Evolutionary conservation across 495 filamentous ascomycete species (phyloP), one percentile per base, ranked within the genome.

Genomic region (Friedmanniomyces simplex): DNA sequence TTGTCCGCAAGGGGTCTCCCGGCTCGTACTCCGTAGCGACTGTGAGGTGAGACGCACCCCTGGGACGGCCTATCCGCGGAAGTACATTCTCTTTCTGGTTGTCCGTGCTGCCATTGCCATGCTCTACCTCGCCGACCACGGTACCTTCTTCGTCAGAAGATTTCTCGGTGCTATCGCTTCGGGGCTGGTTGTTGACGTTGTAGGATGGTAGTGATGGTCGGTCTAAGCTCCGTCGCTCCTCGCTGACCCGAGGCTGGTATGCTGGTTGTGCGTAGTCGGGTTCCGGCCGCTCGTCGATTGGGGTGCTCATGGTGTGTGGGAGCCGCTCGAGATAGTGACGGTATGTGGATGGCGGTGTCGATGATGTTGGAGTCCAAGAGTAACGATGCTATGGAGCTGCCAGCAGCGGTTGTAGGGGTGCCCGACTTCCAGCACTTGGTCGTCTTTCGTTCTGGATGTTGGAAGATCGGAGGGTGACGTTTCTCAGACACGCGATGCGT

Each of bases 281-380:
- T 46, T 76, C 68, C 20, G 62, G 63, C 47, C 68, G 49, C 59
- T 82, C 78, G 48, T 77, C 70, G 3, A 73, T 63, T 10, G 80
- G 79, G n/a, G 74, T 75, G 13, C 76, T 72, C 80, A 83, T 83
- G 41, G 48, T 71, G 71, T 70, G 1, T 22, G 14, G 39, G 4
- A 43, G 39, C 4, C 14, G 39, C 39, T 43, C 39, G 39, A 43
- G 28, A 10, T 32, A 32, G 28, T 10, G 28, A 32, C 28, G 4
- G 28, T 32, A 3, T 32, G 28, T 32, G 3, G 28, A n/a, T n/a
- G n/a, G n/a, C n/a, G 28, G 10, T 4, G 10, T 32, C 13, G 26
- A 21, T 10, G 25, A 32, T 22, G 45, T 18, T 10, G 10, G n/a
- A 11, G 12, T 50, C 14, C 18, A 22, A 24, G 3, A 8, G 16